Conservation (phyloP, 768 basidiomycete species). For the Panellus pusillus region DNA sequence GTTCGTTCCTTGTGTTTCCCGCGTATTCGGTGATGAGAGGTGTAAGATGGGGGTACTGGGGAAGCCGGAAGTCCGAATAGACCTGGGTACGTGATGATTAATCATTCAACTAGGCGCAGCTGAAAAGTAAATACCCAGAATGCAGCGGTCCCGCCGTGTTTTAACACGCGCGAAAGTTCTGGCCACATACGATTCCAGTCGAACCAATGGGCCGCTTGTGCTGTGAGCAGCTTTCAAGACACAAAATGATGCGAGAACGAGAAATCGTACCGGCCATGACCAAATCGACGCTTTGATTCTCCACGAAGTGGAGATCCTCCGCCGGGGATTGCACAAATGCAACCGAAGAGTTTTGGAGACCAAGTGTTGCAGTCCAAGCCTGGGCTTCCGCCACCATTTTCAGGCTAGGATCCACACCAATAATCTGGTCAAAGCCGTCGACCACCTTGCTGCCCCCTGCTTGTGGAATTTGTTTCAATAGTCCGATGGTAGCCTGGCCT, state of each 20-base stretch:
- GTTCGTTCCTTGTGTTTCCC: slow-evolving; percentile 50
- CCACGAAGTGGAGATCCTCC: slow-evolving; percentile 54
- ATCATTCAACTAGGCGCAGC: neutral
- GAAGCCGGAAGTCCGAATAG: slow-evolving; percentile 75
- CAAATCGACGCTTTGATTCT: slow-evolving; percentile 60
- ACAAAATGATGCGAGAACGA: no score
- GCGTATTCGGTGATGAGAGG: slow-evolving; percentile 62
- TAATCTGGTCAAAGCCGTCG: slow-evolving; percentile 52
- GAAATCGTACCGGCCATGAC: slow-evolving; percentile 33
- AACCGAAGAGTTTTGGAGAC: slow-evolving; percentile 20
- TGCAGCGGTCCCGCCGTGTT: slow-evolving; percentile 63
- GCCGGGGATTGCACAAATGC: slow-evolving; percentile 40
- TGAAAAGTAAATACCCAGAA: slow-evolving; percentile 57
- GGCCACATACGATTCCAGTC: slow-evolving; percentile 72
- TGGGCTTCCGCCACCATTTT: slow-evolving; percentile 66
- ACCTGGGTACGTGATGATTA: slow-evolving; percentile 29
- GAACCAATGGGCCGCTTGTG: slow-evolving; percentile 84
- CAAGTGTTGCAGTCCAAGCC: slow-evolving; percentile 18
- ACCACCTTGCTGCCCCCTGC: neutral
- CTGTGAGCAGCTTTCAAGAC: slow-evolving; percentile 40
- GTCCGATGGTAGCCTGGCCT: slow-evolving; percentile 28
- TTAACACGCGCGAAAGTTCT: slow-evolving; percentile 60
- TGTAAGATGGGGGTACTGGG: slow-evolving; percentile 55
- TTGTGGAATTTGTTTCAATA: neutral
- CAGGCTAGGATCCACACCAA: slow-evolving; percentile 74